Evolutionary conservation across 1,139 yeast genomes (phyloP).

Genomic region (Meyerozyma elateridarum): DNA sequence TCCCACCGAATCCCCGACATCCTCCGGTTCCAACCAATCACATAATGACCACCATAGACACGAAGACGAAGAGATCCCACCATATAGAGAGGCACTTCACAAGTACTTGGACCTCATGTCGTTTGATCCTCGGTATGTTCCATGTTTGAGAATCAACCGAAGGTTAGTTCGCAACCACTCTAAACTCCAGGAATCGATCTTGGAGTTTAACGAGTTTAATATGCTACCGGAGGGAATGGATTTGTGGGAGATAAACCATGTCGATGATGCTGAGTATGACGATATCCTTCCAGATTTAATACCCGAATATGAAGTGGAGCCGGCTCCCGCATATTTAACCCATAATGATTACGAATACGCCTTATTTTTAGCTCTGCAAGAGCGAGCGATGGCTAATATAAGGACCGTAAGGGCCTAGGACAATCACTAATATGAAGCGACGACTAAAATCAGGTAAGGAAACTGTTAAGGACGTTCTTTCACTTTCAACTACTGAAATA

Average conservation of each 20-base stretch:
- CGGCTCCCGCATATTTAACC: conserved; percentile 1
- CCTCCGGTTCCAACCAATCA: too few species aligned
- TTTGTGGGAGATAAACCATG: conserved; percentile 34
- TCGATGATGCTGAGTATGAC: conserved; percentile 35
- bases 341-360: conserved; percentile 8
- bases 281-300: conserved; percentile 30
- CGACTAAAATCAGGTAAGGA: too few species aligned
- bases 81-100: conserved; percentile 35
- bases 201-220: conserved; percentile 23
- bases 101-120: conserved; percentile 33
- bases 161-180: conserved; percentile 24
- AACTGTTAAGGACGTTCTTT: too few species aligned
- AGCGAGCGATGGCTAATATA: neutral
- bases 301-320: conserved; percentile 7
- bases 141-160: conserved; percentile 35
- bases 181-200: conserved; percentile 23
- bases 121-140: conserved; percentile 37
- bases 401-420: neutral
- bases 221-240: conserved; percentile 31
- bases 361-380: conserved; percentile 8
- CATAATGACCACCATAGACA: too few species aligned
- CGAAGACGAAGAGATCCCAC: conserved; percentile 37
- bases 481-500: too few species aligned
- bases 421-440: too few species aligned
- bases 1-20: too few species aligned